Base-by-base conservation (phyloP, 129 eudicot species). In the Glebionis coronaria region DNA sequence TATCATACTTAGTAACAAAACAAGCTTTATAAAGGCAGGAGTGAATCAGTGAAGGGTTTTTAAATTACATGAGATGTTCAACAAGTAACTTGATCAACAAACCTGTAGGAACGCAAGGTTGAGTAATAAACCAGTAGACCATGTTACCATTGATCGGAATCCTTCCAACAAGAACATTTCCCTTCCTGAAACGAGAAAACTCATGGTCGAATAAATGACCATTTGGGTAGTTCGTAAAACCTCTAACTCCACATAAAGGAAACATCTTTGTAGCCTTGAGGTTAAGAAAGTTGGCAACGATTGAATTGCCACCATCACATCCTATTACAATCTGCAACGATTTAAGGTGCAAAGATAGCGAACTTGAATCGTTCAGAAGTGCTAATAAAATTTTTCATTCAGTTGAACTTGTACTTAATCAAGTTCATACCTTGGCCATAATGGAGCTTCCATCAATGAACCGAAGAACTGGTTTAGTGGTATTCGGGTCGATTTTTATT, bases 241-340 rank as follows among this genome's bases (percentile, higher is more conserved):
- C 90, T 80, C 91, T 88, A 15, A 79, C 61, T 2, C 65, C 73
- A 56, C 70, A 52, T 12, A 63, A 53, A 0, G 56, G 35, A 42
- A 76, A 84, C 45, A 23, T 61, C 68, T 74, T 80, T 18, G 88
- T 66, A 27, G 82, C 78, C 65, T 77, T 79, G 10, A 87, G 56
- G 44, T 70, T 79, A 50, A 87, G 85, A 68, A 61, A 84, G 10
- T 84, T 31, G 1, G 95, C 80, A 70, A 80, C 70, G 0, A 75
- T 65, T 0, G 95, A 87, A 3, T 72, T 79, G 40, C 75, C 67
- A 59, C 90, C 90, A 72, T 84, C 95, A 59, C 90, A 87, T 7
- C 95, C 90, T 14, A 87, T 79, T 56, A 84, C 69, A 67, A 72
- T 84, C 90, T 87, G 42, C 42, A 35, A 35, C n/a, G n/a, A n/a